These are phyloP conservation scores for Polyplosphaeria fusca DNA, from an alignment of 495 filamentous ascomycete species.

Conservation along the genomic window DNA sequence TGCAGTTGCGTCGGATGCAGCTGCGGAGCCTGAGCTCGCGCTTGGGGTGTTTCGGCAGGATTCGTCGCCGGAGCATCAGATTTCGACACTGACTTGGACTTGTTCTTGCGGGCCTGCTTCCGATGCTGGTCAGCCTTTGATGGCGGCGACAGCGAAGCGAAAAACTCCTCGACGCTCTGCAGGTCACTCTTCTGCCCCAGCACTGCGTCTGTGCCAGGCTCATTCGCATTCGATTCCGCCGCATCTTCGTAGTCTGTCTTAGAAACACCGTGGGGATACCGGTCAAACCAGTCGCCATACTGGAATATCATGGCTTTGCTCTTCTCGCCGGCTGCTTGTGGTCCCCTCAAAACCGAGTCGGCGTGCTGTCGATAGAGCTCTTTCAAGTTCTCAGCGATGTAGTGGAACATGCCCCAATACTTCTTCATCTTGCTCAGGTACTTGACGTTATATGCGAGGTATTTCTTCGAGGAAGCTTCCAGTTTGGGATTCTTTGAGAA, in stretches of 20 bases:
- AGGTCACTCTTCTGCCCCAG: slow-evolving; percentile 82
- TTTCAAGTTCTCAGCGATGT: slow-evolving; percentile 88
- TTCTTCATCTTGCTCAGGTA: slow-evolving; percentile 93
- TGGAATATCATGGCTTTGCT: slow-evolving; percentile 69
- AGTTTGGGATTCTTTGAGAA: slow-evolving; percentile 78
- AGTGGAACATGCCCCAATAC: slow-evolving; percentile 97
- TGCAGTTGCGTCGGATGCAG: slow-evolving; percentile 30
- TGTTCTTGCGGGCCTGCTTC: slow-evolving; percentile 42
- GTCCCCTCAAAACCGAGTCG: slow-evolving; percentile 57
- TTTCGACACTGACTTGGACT: slow-evolving; percentile 29
- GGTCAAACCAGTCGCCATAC: slow-evolving; percentile 96
- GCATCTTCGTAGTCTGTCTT: slow-evolving; percentile 80
- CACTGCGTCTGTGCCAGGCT: slow-evolving; percentile 74
- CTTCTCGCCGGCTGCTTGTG: slow-evolving; percentile 6
- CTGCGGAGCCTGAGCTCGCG: slow-evolving; percentile 33
- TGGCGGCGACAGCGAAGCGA: slow-evolving; percentile 73
- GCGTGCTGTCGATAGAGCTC: slow-evolving; percentile 84
- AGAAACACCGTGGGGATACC: slow-evolving; percentile 89
- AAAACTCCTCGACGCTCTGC: slow-evolving; percentile 93
- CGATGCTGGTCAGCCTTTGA: slow-evolving; percentile 49
- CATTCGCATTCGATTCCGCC: slow-evolving; percentile 58
- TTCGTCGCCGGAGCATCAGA: slow-evolving; percentile 10
- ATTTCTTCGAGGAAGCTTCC: slow-evolving; percentile 74
- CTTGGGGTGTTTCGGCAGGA: not conserved
- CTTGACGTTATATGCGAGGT: slow-evolving; percentile 83